These are phyloP conservation scores for Fusarium succisae DNA, from an alignment of 2,329 filamentous ascomycete species.

Conservation along the genomic window DNA sequence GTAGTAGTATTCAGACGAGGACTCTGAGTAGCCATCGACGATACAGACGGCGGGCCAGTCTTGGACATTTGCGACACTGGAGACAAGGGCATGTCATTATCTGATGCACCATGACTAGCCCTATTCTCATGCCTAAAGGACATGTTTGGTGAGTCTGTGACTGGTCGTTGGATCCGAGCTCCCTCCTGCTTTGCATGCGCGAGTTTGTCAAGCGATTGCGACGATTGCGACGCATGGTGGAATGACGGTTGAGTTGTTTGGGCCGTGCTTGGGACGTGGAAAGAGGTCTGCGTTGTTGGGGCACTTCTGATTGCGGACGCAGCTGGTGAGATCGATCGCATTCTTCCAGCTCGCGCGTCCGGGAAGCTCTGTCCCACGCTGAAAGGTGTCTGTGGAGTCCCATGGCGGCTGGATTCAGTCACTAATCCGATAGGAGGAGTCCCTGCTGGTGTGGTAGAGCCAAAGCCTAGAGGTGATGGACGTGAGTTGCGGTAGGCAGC, in stretches of 20 bases:
- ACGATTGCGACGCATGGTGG: conserved; percentile 18
- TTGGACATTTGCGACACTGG: conserved; percentile 39
- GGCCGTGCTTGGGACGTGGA: conserved; percentile 29
- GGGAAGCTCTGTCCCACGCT: conserved; percentile 9
- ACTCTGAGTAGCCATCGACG: conserved; percentile 40
- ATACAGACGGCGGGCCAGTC: conserved; percentile 36
- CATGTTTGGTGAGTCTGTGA: conserved; percentile 25
- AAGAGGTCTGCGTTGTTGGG: conserved; percentile 22
- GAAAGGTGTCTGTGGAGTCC: conserved; percentile 27
- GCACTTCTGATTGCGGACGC: conserved; percentile 22
- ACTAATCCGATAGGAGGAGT: conserved; percentile 19
- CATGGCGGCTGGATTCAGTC: conserved; percentile 7
- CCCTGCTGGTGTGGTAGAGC: conserved; percentile 30
- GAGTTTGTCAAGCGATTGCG: conserved; percentile 36
- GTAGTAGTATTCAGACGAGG: conserved; percentile 32
- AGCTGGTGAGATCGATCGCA: conserved; percentile 28
- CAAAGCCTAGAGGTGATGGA: conserved; percentile 24
- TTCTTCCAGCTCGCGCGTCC: conserved; percentile 12
- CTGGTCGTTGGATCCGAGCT: conserved; percentile 19
- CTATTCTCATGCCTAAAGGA: conserved; percentile 21
- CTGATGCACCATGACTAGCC: conserved; percentile 1
- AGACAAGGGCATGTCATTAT: conserved; percentile 32
- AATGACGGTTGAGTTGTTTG: conserved; percentile 24
- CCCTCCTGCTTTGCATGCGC: conserved; percentile 12
- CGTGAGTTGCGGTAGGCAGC: conserved; percentile 21